Evolutionary conservation across 768 basidiomycete species (phyloP), one percentile per base, ranked within the genome.

Genomic region (Kwoniella heveanensis): DNA sequence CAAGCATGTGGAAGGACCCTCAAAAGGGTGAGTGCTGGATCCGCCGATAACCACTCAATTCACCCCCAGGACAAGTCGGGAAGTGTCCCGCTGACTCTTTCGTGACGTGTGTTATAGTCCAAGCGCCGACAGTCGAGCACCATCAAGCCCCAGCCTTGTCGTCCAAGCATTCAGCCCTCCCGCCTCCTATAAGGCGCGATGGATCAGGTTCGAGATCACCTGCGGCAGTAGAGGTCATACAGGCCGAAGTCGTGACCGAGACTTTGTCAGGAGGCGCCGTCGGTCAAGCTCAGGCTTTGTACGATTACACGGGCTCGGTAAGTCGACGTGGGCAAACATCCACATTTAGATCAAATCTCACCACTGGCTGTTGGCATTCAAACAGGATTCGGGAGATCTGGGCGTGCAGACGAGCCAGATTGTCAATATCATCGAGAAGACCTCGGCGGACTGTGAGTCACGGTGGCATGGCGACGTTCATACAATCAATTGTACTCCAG

Each of bases 361-460:
- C n/a, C n/a, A n/a, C n/a, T n/a, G n/a, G n/a, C n/a, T n/a, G n/a
- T n/a, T n/a, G n/a, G n/a, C n/a, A n/a, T n/a, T n/a, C n/a, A n/a
- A n/a, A n/a, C 48, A 71, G 70, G 74, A 77, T 36, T 44, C 67
- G 3, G 59, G 62, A 0, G 75, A 77, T 62, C 55, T 77, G 24
- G 21, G 47, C 17, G 73, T 77, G 5, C 70, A 77, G 37, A 48
- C 58, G 7, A 60, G 62, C n/a, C 70, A 77, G 61, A 62, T 74
- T 24, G 71, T 77, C 2, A 72, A 70, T 55, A 48, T 77, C 24
- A 21, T 72, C 9, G 71, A 72, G 46, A 72, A 71, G 71, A 77
- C 75, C 13, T 74, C 72, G 51, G 60, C 36, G 1, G 75, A 77
- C 56, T 77, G 75, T 77, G 50, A 72, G 75, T n/a, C n/a, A n/a